These are phyloP conservation scores for Talaromyces sp. DNA, from an alignment of 2,329 filamentous ascomycete genomes.

Conservation along the genomic window DNA sequence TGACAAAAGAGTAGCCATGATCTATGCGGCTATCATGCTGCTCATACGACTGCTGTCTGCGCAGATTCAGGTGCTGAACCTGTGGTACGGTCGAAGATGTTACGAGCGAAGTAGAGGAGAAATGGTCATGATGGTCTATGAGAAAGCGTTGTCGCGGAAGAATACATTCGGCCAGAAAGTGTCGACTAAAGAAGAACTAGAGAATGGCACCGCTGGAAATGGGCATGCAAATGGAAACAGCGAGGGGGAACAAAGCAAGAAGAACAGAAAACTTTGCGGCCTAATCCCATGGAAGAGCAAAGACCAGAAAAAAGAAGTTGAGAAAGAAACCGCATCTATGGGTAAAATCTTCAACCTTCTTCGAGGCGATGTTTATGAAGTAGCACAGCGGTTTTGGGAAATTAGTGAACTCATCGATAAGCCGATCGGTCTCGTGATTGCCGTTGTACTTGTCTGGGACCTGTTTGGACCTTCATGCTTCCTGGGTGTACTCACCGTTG, in stretches of 20 bases:
- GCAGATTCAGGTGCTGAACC: conserved; percentile 64
- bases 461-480: conserved; percentile 79
- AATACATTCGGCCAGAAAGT: conserved; percentile 44
- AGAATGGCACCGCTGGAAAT: conserved; percentile 19
- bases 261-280: conserved; percentile 12
- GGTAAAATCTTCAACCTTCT: conserved; percentile 89
- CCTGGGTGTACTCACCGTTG: conserved; percentile 66
- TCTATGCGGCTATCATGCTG: conserved; percentile 64
- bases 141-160: conserved; percentile 70
- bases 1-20: conserved; percentile 57
- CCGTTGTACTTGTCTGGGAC: conserved; percentile 69
- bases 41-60: conserved; percentile 58
- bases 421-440: conserved; percentile 72
- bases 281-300: conserved; percentile 19
- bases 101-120: conserved; percentile 84
- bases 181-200: conserved; percentile 27
- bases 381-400: conserved; percentile 70
- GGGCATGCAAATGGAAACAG: conserved; percentile 21
- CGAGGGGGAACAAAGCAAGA: conserved; percentile 20
- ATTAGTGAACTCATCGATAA: conserved; percentile 72
- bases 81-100: conserved; percentile 79
- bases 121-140: conserved; percentile 79
- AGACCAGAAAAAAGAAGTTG: conserved; percentile 27
- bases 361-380: conserved; percentile 52
- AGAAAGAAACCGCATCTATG: conserved; percentile 67